Conservation (phyloP, 805 yeast genomes). For the Metschnikowia cerradonensis region DNA sequence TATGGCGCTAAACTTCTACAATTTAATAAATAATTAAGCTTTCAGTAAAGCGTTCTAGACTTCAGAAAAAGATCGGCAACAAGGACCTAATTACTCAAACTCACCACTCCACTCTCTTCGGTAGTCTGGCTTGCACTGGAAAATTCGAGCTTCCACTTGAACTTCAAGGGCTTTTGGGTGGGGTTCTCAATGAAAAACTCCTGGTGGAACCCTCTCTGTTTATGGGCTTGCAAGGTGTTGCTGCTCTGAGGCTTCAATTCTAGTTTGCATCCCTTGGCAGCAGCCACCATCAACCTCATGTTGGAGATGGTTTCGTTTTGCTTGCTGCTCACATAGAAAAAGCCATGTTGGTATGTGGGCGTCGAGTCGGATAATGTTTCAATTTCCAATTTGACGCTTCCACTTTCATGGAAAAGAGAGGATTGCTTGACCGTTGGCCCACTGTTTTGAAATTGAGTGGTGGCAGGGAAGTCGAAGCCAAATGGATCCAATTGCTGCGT, state of each 20-base stretch:
- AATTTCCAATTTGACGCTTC: conserved; percentile 47
- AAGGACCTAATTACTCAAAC: conserved; percentile 6
- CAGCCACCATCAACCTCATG: conserved; percentile 63
- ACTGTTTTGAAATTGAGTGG: conserved; percentile 29
- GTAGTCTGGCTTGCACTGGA: conserved; percentile 17
- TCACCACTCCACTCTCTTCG: conserved; percentile 14
- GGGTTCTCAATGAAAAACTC: conserved; percentile 38
- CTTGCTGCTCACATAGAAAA: conserved; percentile 50
- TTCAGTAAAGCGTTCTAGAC: background rate
- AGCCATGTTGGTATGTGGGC: conserved; percentile 33
- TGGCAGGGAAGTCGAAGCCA: conserved; percentile 35
- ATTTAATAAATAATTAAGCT: background rate
- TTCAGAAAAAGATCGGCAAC: background rate
- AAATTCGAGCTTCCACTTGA: conserved; percentile 73
- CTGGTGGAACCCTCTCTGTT: conserved; percentile 52
- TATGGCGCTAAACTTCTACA: background rate
- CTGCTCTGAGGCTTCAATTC: conserved; percentile 60
- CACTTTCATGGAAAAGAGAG: conserved; percentile 40
- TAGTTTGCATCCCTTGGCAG: conserved; percentile 58
- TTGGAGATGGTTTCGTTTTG: conserved; percentile 42
- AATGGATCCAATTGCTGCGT: conserved; percentile 37
- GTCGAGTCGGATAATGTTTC: conserved; percentile 32
- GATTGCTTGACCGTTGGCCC: conserved; percentile 8
- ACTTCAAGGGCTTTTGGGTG: conserved; percentile 44
- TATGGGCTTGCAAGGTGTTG: conserved; percentile 46